Conservation (phyloP, 306 rosid genomes). For the Ziziphus jujuba region DNA sequence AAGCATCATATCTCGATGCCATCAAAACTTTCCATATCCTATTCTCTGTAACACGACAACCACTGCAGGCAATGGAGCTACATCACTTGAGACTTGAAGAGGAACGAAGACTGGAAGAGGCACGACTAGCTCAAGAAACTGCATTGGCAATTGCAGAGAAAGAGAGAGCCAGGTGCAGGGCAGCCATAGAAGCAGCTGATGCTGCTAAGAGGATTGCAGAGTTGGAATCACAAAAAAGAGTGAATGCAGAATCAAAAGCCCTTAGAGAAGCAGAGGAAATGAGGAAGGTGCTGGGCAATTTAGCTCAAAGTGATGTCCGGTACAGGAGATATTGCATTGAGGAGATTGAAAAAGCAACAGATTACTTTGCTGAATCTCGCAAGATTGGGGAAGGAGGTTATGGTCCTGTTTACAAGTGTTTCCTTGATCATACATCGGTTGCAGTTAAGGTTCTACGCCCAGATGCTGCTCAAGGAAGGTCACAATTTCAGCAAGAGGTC, state of each 20-base stretch:
- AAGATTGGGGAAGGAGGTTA: slow-evolving; percentile 97
- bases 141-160: slow-evolving; percentile 73
- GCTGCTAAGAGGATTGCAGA: slow-evolving; percentile 76
- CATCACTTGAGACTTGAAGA: slow-evolving; percentile 55
- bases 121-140: slow-evolving; percentile 61
- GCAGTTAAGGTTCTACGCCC: slow-evolving; percentile 90
- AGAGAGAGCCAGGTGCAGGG: slow-evolving; percentile 74
- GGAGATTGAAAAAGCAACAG: slow-evolving; percentile 81
- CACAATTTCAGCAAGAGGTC: slow-evolving; percentile 96
- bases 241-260: slow-evolving; percentile 48
- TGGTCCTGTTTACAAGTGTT: slow-evolving; percentile 76
- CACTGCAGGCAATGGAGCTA: slow-evolving; percentile 59
- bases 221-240: slow-evolving; percentile 60
- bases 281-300: slow-evolving; percentile 51
- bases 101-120: slow-evolving; percentile 67
- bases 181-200: slow-evolving; percentile 74
- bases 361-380: slow-evolving; percentile 49
- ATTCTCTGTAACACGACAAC: no score
- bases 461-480: slow-evolving; percentile 72
- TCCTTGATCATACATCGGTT: slow-evolving; percentile 77
- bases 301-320: slow-evolving; percentile 54
- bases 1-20: neutral
- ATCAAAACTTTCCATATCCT: neutral
- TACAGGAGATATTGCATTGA: slow-evolving; percentile 71
- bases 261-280: slow-evolving; percentile 69